phyloP scores from a whole-genome alignment of 2,329 filamentous ascomycete genomes.

The Ampelomyces quisqualis region DNA sequence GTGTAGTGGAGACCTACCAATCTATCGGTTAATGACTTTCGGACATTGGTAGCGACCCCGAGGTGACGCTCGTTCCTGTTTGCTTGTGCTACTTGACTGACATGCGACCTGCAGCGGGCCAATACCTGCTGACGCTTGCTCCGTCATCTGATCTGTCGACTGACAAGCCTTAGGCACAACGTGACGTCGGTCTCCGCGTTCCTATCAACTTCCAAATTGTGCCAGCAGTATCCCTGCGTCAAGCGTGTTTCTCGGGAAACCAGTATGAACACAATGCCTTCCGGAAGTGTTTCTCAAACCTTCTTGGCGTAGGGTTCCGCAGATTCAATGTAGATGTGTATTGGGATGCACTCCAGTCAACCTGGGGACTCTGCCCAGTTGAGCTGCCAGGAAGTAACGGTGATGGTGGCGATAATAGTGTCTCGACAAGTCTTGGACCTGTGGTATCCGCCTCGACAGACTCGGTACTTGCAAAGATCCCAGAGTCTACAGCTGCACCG shows the following conservation, averaged over 20 bases:
- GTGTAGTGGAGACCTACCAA: background rate
- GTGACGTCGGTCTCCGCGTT: constrained; percentile 60
- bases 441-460: constrained; percentile 19
- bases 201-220: constrained; percentile 64
- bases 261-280: constrained; percentile 56
- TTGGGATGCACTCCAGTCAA: constrained; percentile 57
- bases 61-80: background rate
- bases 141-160: background rate
- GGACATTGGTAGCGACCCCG: background rate
- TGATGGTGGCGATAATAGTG: constrained; percentile 4
- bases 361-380: constrained; percentile 64
- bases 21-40: background rate
- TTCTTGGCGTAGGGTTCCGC: constrained; percentile 61
- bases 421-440: constrained; percentile 14
- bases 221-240: constrained; percentile 57
- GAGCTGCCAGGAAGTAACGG: constrained; percentile 45
- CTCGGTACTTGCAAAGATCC: constrained; percentile 18
- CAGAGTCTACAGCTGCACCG: constrained; percentile 12
- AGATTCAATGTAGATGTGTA: constrained; percentile 62
- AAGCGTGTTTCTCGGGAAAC: constrained; percentile 59
- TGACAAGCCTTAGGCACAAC: constrained; percentile 54
- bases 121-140: background rate
- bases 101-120: background rate
- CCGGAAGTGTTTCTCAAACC: constrained; percentile 61
- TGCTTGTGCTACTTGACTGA: background rate